Conservation (phyloP, 176 grass and related monocot genomes). For the Carex littledalei region DNA sequence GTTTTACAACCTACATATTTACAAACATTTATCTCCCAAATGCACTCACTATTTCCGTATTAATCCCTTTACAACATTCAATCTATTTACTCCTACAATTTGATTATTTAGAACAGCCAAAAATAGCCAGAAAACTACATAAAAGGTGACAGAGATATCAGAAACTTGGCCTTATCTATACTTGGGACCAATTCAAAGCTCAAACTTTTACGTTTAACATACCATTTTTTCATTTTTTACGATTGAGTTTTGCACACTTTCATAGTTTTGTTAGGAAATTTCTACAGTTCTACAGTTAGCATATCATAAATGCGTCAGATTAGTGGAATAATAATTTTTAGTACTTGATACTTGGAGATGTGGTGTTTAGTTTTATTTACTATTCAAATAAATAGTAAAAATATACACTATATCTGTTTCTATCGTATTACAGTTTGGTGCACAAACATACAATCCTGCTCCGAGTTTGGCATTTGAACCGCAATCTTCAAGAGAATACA, state of each 20-base stretch:
- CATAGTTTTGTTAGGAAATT: background rate
- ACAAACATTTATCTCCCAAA: too few species aligned
- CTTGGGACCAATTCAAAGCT: background rate
- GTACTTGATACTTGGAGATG: background rate
- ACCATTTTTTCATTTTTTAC: background rate
- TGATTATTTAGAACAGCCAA: too few species aligned
- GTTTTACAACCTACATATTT: too few species aligned
- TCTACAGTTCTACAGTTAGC: background rate
- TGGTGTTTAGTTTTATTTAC: background rate
- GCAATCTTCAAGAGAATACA: conserved; percentile 58
- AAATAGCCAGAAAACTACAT: background rate
- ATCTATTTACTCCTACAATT: too few species aligned
- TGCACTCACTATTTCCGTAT: too few species aligned
- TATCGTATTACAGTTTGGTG: conserved; percentile 35
- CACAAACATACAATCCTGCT: conserved; percentile 44
- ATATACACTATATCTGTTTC: background rate
- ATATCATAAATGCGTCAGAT: background rate
- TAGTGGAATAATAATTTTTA: background rate
- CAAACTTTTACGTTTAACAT: background rate
- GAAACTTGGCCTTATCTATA: background rate
- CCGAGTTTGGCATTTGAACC: conserved; percentile 54
- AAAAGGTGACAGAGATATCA: background rate
- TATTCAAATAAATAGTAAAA: background rate
- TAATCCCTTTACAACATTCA: too few species aligned
- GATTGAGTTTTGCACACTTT: background rate